Base-by-base conservation (phyloP, 2,329 filamentous ascomycete species). In the Cladophialophora chaetospira region DNA sequence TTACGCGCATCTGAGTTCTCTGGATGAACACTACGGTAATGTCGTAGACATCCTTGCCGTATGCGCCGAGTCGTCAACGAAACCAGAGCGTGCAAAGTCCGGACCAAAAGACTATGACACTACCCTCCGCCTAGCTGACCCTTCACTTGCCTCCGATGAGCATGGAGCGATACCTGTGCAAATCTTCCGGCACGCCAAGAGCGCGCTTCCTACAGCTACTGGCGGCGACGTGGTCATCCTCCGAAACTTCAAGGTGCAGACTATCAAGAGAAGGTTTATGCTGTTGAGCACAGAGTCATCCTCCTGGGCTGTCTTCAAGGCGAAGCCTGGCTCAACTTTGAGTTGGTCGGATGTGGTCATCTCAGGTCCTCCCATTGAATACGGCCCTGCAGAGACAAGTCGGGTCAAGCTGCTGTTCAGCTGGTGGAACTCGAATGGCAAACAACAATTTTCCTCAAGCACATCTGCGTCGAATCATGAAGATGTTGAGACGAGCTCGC, bases 251-350 rank as follows among this genome's bases (percentile, higher is more conserved):
- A 73, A 73, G 56, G 74, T 79, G 6, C 70, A 73, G 36, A 75
- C 68, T 55, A 66, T 71, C 46, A 68, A 75, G 11, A 70, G 73
- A 59, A 70, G 68, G 5, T 65, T 75, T 49, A 71, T 71, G 56
- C 68, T 80, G 2, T 61, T 75, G 46, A 78, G 74, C 61, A 68
- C 66, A 2, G 68, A 73, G 10, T 69, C 69, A 13, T 78, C 76
- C 55, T 71, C 76, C 9, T 80, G 77, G 77, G 76, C 72, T 8
- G 74, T 79, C 3, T 78, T 79, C 61, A 58, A 44, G 29, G 48
- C 13, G 31, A 58, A 23, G 43, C 56, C 10, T 38, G 55, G 23
- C 60, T 58, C 8, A 54, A 55, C 44, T 62, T 62, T 35, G 62
- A 63, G 9, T 36, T 54, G 25, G n/a, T 64, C 66, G 9, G 64